Percentiles rank a stretch among this genome's conserved stretches.
Conservation (phyloP, 805 yeast species). For the Pichia eremophila region DNA sequence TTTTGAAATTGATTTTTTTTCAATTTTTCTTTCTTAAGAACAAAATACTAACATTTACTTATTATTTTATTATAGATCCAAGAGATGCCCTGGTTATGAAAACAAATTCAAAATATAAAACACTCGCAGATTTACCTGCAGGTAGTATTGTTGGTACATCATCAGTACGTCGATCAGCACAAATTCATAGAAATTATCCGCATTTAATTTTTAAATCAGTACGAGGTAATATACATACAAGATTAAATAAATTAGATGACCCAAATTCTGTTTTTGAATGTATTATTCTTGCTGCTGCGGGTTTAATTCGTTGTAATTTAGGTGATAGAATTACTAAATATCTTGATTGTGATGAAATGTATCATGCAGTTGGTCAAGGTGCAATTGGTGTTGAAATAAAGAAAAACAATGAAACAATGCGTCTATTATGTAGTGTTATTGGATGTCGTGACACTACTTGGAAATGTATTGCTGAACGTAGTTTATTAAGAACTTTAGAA, state of each 20-base stretch:
- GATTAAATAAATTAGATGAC: slow-evolving; percentile 73
- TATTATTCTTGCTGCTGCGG: slow-evolving; percentile 87
- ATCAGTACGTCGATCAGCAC: slow-evolving; percentile 89
- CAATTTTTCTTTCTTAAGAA: not conserved
- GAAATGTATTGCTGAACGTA: slow-evolving; percentile 82
- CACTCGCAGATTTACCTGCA: slow-evolving; percentile 65
- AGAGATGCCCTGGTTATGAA: slow-evolving; percentile 85
- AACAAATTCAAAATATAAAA: slow-evolving; percentile 49
- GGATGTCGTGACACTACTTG: slow-evolving; percentile 58
- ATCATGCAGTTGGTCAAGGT: slow-evolving; percentile 98
- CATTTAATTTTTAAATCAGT: slow-evolving; percentile 70
- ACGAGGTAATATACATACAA: slow-evolving; percentile 76
- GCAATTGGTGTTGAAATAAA: slow-evolving; percentile 91
- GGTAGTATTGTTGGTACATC: slow-evolving; percentile 92
- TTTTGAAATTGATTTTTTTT: not conserved
- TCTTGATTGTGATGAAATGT: slow-evolving; percentile 72
- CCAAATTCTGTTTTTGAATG: slow-evolving; percentile 50
- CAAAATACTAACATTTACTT: slow-evolving; percentile 7
- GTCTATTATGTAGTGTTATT: slow-evolving; percentile 50
- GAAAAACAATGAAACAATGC: slow-evolving; percentile 51
- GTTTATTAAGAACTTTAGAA: slow-evolving; percentile 78
- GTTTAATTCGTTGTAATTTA: slow-evolving; percentile 65
- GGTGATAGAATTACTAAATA: slow-evolving; percentile 66
- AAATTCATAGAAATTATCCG: slow-evolving; percentile 71
- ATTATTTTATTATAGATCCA: slow-evolving; percentile 45